A percentile compares a stretch with the other conserved stretches of the same genome.
These are phyloP conservation scores for Pyrenopolyporus hunteri DNA, from an alignment of 495 filamentous ascomycete species.

Conservation along the genomic window DNA sequence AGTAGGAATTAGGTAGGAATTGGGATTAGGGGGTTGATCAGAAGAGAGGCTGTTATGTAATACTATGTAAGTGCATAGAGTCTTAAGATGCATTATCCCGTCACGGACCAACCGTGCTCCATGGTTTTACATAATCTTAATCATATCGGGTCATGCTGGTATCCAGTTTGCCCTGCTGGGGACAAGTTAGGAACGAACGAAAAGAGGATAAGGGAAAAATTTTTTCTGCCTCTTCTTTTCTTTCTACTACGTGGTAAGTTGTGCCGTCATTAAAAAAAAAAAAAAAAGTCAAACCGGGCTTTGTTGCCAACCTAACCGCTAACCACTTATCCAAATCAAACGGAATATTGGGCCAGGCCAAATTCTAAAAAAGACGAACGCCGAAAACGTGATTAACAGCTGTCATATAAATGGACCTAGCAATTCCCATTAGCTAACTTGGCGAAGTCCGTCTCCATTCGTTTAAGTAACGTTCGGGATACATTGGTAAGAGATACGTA, in stretches of 20 bases:
- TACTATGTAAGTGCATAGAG: conserved; percentile 14
- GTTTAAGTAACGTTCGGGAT: conserved; percentile 12
- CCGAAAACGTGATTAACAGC: conserved; percentile 24
- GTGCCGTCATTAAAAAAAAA: conserved; percentile 15
- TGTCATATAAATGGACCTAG: conserved; percentile 34
- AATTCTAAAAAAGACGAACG: conserved; percentile 8
- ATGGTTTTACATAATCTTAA: conserved; percentile 49
- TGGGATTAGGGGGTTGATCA: background rate
- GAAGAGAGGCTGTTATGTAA: conserved; percentile 9
- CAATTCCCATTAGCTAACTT: conserved; percentile 36
- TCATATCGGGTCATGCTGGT: conserved; percentile 25
- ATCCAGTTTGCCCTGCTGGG: conserved; percentile 37
- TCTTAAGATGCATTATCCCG: conserved; percentile 15
- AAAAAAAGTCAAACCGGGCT: conserved; percentile 11
- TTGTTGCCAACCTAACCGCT: conserved; percentile 2
- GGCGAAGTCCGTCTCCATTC: conserved; percentile 21
- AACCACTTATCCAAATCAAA: conserved; percentile 11
- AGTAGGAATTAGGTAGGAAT: background rate
- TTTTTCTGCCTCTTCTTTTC: conserved; percentile 1
- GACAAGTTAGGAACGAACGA: background rate
- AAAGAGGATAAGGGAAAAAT: conserved; percentile 7
- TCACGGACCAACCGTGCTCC: conserved; percentile 32
- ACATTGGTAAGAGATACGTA: no score
- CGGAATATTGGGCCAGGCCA: conserved; percentile 4
- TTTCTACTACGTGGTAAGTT: conserved; percentile 23